A percentile compares a stretch with the other conserved stretches of the same genome.
Evolutionary conservation across 768 basidiomycete genomes (phyloP).

Genomic region (Termitomyces sp.): DNA sequence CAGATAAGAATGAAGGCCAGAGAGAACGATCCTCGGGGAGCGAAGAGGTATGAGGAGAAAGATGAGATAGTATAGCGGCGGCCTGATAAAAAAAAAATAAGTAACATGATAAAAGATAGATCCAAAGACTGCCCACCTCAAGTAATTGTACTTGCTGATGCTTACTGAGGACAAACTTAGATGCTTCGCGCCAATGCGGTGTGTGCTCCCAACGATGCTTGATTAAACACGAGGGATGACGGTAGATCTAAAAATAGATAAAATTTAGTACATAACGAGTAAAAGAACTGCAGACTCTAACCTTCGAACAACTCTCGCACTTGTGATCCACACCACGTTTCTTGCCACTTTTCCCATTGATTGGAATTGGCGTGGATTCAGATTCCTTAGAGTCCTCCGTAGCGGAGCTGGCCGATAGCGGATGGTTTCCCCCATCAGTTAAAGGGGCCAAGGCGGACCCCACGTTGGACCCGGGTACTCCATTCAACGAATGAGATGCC

Average conservation of each 20-base stretch:
- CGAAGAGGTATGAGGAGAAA: conserved; percentile 63
- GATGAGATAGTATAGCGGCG: conserved; percentile 89
- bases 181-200: conserved; percentile 91
- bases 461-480: conserved; percentile 15
- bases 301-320: conserved; percentile 96
- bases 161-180: conserved; percentile 87
- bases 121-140: conserved; percentile 46
- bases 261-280: conserved; percentile 3
- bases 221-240: conserved; percentile 91
- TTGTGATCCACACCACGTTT: conserved; percentile 84
- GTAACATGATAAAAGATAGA: background rate
- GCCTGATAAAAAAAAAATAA: conserved; percentile 43
- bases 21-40: conserved; percentile 91
- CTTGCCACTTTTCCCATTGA: conserved; percentile 43
- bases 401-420: conserved; percentile 5
- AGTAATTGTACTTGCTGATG: conserved; percentile 97
- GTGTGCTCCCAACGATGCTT: conserved; percentile 99
- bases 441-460: conserved; percentile 18
- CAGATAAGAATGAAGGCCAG: conserved; percentile 83
- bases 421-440: conserved; percentile 20
- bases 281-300: conserved; percentile 22
- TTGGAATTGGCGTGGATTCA: conserved; percentile 29
- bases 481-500: conserved; percentile 18
- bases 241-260: conserved; percentile 54
- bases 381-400: conserved; percentile 11